These are phyloP conservation scores for Spathaspora gorwiae DNA, from an alignment of 805 yeast species.

Conservation along the genomic window DNA sequence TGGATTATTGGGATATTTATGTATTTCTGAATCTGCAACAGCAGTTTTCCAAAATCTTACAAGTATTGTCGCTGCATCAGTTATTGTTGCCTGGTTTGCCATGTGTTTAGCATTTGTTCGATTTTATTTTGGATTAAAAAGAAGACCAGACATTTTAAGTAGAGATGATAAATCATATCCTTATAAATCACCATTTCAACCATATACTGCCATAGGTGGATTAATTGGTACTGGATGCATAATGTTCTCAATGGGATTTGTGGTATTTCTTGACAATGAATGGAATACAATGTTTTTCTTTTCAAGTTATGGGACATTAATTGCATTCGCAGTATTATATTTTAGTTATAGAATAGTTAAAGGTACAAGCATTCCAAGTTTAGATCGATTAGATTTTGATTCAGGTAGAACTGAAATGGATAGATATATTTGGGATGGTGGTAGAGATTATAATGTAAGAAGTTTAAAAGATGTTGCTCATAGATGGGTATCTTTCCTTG, in stretches of 20 bases:
- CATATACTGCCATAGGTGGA: conserved; percentile 63
- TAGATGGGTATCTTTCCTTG: conserved; percentile 31
- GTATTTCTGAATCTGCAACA: conserved; percentile 55
- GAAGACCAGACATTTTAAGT: conserved; percentile 59
- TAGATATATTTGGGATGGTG: conserved; percentile 77
- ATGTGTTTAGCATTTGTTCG: conserved; percentile 62
- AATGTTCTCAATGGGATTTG: conserved; percentile 56
- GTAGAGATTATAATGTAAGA: conserved; percentile 37
- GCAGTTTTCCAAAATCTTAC: conserved; percentile 63
- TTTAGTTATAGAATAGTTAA: conserved; percentile 52
- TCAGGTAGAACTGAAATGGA: conserved; percentile 83
- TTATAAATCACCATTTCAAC: conserved; percentile 65
- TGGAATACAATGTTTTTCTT: conserved; percentile 64
- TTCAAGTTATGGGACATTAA: conserved; percentile 59
- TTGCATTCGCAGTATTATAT: conserved; percentile 49
- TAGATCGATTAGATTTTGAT: conserved; percentile 76
- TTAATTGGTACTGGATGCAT: conserved; percentile 48
- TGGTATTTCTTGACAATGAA: conserved; percentile 50
- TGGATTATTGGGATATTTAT: conserved; percentile 56
- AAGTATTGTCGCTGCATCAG: conserved; percentile 67
- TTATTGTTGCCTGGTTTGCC: conserved; percentile 76
- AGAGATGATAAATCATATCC: conserved; percentile 65
- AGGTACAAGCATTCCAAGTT: conserved; percentile 60
- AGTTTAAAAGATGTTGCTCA: conserved; percentile 29
- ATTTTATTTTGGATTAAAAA: conserved; percentile 57